phyloP scores from a whole-genome alignment of 495 filamentous ascomycete genomes.

The Podospora conica region DNA sequence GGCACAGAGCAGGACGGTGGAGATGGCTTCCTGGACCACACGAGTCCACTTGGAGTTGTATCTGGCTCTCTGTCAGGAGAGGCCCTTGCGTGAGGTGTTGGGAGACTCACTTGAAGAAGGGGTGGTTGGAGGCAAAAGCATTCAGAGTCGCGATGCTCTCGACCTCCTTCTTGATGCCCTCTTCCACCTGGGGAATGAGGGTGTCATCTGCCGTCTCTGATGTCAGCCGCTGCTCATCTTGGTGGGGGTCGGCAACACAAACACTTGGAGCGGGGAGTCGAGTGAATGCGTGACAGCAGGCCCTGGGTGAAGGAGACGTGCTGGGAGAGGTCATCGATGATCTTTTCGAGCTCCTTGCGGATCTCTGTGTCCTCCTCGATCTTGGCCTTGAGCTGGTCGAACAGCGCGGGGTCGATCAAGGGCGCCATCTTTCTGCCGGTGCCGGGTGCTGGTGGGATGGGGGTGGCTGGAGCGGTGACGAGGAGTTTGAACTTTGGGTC shows the following conservation, averaged over 20 bases:
- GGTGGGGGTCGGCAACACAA: constrained; percentile 28
- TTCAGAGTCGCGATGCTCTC: constrained; percentile 55
- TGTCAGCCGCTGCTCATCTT: not conserved
- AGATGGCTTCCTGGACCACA: constrained; percentile 75
- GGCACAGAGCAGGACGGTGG: constrained; percentile 63
- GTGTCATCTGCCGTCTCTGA: constrained; percentile 11
- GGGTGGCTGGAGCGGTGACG: not conserved
- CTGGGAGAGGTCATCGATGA: constrained; percentile 67
- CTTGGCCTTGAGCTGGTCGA: constrained; percentile 78
- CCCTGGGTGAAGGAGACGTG: constrained; percentile 64
- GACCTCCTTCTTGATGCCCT: constrained; percentile 52
- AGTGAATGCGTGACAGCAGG: constrained; percentile 81
- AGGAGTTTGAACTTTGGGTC: not conserved
- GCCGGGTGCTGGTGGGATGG: not conserved
- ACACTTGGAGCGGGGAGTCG: constrained; percentile 73
- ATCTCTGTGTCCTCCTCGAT: constrained; percentile 81
- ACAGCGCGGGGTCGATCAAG: constrained; percentile 75
- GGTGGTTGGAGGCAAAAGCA: constrained; percentile 67
- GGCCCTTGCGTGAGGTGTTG: not conserved
- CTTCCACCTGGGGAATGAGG: constrained; percentile 49
- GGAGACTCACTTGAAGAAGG: constrained; percentile 75
- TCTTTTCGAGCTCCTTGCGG: constrained; percentile 76
- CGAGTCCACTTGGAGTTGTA: constrained; percentile 83
- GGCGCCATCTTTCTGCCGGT: constrained; percentile 6
- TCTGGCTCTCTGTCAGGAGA: constrained; percentile 21